Evolutionary conservation across 176 grass and related monocot genomes (phyloP).

Genomic region (Oryza longistaminata): DNA sequence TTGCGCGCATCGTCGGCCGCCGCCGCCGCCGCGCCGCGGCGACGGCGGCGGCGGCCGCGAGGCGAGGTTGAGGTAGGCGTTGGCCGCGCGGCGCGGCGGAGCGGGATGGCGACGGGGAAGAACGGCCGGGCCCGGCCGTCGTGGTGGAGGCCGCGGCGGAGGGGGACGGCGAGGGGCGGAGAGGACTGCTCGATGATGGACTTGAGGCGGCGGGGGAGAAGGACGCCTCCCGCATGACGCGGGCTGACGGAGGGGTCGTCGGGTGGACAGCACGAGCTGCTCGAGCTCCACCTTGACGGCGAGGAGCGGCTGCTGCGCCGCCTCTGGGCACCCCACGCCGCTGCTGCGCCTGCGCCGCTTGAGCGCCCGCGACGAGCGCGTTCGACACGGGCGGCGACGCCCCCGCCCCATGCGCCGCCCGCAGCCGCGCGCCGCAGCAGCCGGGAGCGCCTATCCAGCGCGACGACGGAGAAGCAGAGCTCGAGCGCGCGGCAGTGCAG

Average conservation of each 20-base stretch:
- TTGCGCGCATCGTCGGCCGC: slow-evolving; percentile 54
- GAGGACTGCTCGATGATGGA: slow-evolving; percentile 73
- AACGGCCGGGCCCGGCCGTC: slow-evolving; percentile 3
- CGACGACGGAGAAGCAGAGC: slow-evolving; percentile 89
- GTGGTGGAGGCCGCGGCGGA: neutral
- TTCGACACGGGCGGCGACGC: slow-evolving; percentile 66
- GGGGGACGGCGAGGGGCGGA: slow-evolving; percentile 45
- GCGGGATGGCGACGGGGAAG: slow-evolving; percentile 32
- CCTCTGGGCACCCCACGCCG: slow-evolving; percentile 72
- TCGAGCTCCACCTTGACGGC: slow-evolving; percentile 92
- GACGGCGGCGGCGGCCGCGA: neutral
- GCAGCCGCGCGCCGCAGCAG: neutral
- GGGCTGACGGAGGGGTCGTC: slow-evolving; percentile 89
- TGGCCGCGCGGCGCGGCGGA: slow-evolving; percentile 17
- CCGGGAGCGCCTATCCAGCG: slow-evolving; percentile 73
- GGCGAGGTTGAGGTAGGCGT: slow-evolving; percentile 48
- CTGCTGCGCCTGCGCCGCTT: slow-evolving; percentile 93
- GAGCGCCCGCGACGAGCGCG: slow-evolving; percentile 80
- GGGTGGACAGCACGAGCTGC: slow-evolving; percentile 80
- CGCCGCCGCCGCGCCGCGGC: slow-evolving; percentile 31
- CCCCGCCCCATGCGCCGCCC: slow-evolving; percentile 30
- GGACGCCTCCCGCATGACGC: slow-evolving; percentile 96
- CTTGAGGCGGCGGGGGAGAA: slow-evolving; percentile 78
- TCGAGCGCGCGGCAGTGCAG: slow-evolving; percentile 88
- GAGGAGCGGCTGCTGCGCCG: slow-evolving; percentile 71